Evolutionary conservation across 2,329 filamentous ascomycete species (phyloP).

Genomic region (Sphaerulina vaccinii): DNA sequence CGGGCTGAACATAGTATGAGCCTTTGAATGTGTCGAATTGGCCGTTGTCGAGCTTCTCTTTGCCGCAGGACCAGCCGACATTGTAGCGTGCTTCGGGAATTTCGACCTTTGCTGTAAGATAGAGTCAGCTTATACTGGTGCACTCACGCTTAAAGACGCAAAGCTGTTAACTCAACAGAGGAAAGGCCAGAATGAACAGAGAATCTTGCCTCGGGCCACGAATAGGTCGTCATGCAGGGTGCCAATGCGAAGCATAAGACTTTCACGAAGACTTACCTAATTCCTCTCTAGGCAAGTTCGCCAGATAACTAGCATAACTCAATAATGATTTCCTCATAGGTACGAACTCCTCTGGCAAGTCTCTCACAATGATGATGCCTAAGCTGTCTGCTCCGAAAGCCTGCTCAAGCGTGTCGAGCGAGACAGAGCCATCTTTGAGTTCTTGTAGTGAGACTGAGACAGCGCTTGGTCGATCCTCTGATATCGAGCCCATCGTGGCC

Average conservation of each 20-base stretch:
- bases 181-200: no score
- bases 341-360: constrained; percentile 70
- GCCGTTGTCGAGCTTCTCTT: constrained; percentile 76
- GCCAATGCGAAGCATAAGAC: no score
- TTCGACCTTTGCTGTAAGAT: constrained; percentile 46
- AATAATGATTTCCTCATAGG: constrained; percentile 71
- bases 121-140: neutral
- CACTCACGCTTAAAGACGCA: neutral
- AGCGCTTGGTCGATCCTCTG: constrained; percentile 28
- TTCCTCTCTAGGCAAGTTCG: constrained; percentile 69
- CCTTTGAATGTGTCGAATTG: constrained; percentile 78
- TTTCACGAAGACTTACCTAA: constrained; percentile 56
- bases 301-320: constrained; percentile 85
- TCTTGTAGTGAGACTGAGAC: constrained; percentile 50
- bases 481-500: constrained; percentile 17
- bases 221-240: no score
- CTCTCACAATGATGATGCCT: constrained; percentile 90
- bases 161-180: no score
- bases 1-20: constrained; percentile 73
- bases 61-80: constrained; percentile 75
- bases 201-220: no score
- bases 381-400: constrained; percentile 90
- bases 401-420: constrained; percentile 66
- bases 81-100: constrained; percentile 57
- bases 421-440: constrained; percentile 52